phyloP scores from a whole-genome alignment of 2,329 filamentous ascomycete genomes.

The Nothophaeocryptopus gaeumannii region DNA sequence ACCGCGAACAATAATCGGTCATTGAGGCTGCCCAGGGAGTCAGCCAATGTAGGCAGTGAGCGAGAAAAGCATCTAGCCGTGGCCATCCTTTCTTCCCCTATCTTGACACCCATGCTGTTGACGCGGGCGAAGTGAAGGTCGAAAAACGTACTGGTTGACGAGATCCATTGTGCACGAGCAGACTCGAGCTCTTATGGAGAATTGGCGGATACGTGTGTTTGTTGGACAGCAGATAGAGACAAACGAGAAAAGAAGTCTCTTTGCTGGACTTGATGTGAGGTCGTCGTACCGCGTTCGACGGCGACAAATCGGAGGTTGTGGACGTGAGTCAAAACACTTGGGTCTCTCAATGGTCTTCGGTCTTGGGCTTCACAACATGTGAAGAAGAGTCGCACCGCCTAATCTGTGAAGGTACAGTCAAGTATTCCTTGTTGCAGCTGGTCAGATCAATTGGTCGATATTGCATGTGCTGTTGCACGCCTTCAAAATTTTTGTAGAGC shows the following conservation, averaged over 20 bases:
- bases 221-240: not conserved
- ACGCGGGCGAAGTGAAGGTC: not conserved
- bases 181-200: not conserved
- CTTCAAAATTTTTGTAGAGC: no score
- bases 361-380: not conserved
- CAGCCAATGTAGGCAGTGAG: conserved; percentile 38
- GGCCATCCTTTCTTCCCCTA: not conserved
- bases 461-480: no score
- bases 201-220: conserved; percentile 3
- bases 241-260: not conserved
- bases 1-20: conserved; percentile 93
- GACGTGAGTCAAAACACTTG: conserved; percentile 6
- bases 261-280: not conserved
- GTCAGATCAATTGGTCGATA: no score
- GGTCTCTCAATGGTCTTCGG: not conserved
- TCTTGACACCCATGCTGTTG: conserved; percentile 10
- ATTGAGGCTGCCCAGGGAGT: conserved; percentile 65
- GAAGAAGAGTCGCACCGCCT: no score
- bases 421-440: no score
- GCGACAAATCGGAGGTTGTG: not conserved
- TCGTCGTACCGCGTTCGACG: conserved; percentile 4
- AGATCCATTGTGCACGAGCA: conserved; percentile 32
- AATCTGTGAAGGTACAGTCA: no score
- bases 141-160: conserved; percentile 34
- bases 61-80: conserved; percentile 22